Conservation (phyloP, 1,284 basidiomycete genomes). For the Irpex rosettiformis region DNA sequence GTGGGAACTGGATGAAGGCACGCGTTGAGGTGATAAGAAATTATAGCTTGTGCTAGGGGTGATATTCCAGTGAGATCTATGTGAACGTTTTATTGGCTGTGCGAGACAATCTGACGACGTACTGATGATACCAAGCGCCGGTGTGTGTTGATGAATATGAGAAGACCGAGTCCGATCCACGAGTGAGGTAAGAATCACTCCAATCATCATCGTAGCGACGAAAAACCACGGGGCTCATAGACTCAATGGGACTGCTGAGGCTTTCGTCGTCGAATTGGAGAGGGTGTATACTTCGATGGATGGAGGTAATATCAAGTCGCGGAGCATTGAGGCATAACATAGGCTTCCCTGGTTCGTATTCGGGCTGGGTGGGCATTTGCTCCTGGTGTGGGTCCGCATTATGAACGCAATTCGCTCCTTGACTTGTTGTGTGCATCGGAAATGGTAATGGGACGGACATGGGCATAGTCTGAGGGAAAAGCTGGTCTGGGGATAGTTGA, state of each 20-base stretch:
- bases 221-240: not conserved
- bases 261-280: not conserved
- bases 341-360: not conserved
- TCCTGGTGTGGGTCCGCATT: not conserved
- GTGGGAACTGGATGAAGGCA: not conserved
- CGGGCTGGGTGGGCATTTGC: not conserved
- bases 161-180: not conserved
- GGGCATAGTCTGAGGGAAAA: no score
- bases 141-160: not conserved
- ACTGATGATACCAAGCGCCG: not conserved
- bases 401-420: not conserved
- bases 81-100: not conserved
- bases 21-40: slow-evolving; percentile 1
- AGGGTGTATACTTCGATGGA: not conserved
- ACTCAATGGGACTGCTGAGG: not conserved
- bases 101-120: not conserved
- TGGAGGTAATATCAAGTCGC: not conserved
- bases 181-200: not conserved
- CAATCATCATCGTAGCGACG: not conserved
- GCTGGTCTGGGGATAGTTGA: no score
- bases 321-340: not conserved
- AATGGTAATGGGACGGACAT: not conserved
- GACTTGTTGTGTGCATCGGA: not conserved
- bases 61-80: not conserved
- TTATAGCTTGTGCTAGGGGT: slow-evolving; percentile 7